Percentiles rank a stretch among this genome's conserved stretches.
phyloP scores from a whole-genome alignment of 108 stramenopile species.

The Tribonema minus region DNA sequence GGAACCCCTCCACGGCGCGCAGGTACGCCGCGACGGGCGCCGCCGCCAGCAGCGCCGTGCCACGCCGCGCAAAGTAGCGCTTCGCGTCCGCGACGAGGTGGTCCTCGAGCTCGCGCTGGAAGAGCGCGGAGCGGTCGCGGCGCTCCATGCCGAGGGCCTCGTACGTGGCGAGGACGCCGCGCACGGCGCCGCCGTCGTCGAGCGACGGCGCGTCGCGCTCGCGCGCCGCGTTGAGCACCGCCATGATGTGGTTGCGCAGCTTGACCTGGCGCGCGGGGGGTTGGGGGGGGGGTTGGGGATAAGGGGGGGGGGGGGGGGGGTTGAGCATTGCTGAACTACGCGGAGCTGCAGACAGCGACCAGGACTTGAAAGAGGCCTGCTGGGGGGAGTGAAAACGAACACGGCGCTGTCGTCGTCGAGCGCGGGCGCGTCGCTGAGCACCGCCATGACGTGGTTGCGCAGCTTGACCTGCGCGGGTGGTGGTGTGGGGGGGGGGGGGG shows the following conservation, averaged over 20 bases:
- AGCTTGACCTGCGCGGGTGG: too few relatives aligned
- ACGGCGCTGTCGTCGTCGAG: conserved; percentile 36
- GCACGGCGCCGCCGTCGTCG: conserved; percentile 34
- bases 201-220: conserved; percentile 10
- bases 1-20: conserved; percentile 10
- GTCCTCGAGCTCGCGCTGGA: conserved; percentile 36
- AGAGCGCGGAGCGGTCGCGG: conserved; percentile 19
- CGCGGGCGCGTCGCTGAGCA: conserved; percentile 7
- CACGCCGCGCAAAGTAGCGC: conserved; percentile 14
- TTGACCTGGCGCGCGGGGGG: too few relatives aligned
- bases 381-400: conserved; percentile 1
- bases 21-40: conserved; percentile 16
- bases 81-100: conserved; percentile 15
- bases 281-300: too few relatives aligned
- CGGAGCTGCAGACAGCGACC: too few relatives aligned
- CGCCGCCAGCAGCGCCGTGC: conserved; percentile 20
- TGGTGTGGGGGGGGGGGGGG: too few relatives aligned
- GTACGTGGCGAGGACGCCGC: conserved; percentile 14
- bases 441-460: conserved; percentile 28
- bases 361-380: conserved; percentile 15
- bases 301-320: too few relatives aligned
- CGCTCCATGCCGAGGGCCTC: conserved; percentile 32
- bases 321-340: too few relatives aligned
- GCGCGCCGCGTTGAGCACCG: conserved; percentile 28
- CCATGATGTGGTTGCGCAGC: conserved; percentile 30